Evolutionary conservation across 2,329 filamentous ascomycete genomes (phyloP).

Genomic region (Cercospora brassicicola): DNA sequence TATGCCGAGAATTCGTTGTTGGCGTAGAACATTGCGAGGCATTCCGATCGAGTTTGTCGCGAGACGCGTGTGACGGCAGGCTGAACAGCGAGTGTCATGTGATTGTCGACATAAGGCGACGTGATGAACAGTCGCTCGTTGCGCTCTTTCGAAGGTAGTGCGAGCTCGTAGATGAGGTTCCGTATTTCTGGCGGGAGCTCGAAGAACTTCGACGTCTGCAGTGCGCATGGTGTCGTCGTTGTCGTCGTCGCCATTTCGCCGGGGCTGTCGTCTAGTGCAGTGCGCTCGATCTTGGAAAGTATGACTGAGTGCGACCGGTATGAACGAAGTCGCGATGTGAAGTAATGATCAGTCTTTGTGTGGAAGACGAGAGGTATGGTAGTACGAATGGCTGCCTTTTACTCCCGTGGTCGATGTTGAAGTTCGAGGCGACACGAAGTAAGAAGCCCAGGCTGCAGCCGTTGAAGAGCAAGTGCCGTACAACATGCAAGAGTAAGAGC

Average conservation of each 20-base stretch:
- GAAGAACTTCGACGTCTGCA: conserved; percentile 14
- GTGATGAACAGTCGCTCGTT: not conserved
- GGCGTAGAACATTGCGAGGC: conserved; percentile 25
- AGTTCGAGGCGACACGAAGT: not conserved
- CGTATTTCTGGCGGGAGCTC: conserved; percentile 23
- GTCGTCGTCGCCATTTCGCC: not conserved
- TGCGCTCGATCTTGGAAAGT: not conserved
- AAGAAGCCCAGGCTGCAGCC: not conserved
- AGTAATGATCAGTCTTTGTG: not conserved
- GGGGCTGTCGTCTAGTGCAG: not conserved
- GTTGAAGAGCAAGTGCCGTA: not conserved
- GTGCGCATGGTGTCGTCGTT: not conserved
- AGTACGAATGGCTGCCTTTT: not conserved
- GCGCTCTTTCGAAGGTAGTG: conserved; percentile 1
- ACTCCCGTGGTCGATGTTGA: not conserved
- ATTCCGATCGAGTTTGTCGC: conserved; percentile 16
- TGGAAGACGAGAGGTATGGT: not conserved
- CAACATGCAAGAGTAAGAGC: conserved; percentile 5
- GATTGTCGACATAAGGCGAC: not conserved
- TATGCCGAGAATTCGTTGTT: conserved; percentile 21
- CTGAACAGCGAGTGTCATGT: conserved; percentile 13
- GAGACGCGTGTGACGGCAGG: conserved; percentile 20
- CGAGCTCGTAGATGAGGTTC: conserved; percentile 26
- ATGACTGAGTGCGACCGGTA: not conserved
- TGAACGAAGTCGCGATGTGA: not conserved